Percentiles rank a stretch among this genome's conserved stretches.
phyloP scores from a whole-genome alignment of 75 land plant genomes.

The Pseudotsuga menziesii region DNA sequence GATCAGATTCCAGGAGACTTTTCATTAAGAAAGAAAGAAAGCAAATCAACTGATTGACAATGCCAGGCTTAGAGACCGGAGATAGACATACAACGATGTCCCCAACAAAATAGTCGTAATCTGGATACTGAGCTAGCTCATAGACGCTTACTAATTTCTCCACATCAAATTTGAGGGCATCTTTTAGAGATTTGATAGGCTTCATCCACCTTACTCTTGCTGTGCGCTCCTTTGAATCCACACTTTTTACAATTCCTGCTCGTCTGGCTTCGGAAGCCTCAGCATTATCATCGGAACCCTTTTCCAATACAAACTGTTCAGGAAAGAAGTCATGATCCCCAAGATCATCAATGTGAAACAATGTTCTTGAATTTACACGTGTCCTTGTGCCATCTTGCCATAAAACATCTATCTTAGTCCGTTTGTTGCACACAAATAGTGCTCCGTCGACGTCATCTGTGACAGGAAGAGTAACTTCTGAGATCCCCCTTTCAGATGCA shows the following conservation, averaged over 20 bases:
- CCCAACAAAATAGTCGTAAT: no score
- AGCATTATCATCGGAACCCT: conserved; percentile 36
- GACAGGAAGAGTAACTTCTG: neutral
- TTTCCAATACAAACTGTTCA: conserved; percentile 66
- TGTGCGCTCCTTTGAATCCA: no score
- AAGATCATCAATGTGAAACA: conserved; percentile 50
- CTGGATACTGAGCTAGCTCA: no score
- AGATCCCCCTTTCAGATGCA: neutral
- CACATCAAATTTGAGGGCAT: conserved; percentile 50
- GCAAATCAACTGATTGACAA: no score
- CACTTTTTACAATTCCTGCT: no score
- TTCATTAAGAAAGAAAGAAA: no score
- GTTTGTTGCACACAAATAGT: conserved; percentile 47
- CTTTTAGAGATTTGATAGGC: no score
- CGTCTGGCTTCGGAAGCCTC: conserved; percentile 18
- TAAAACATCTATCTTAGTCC: conserved; percentile 55
- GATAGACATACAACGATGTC: no score
- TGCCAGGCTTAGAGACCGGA: no score
- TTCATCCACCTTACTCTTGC: no score
- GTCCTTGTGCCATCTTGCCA: conserved; percentile 82
- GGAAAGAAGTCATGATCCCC: conserved; percentile 86
- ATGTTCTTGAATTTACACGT: conserved; percentile 29
- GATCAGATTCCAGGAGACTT: no score
- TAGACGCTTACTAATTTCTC: no score
- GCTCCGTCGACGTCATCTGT: conserved; percentile 17